Base-by-base conservation (phyloP, 139 green algal species). In the Chlamydomonas incerta region DNA sequence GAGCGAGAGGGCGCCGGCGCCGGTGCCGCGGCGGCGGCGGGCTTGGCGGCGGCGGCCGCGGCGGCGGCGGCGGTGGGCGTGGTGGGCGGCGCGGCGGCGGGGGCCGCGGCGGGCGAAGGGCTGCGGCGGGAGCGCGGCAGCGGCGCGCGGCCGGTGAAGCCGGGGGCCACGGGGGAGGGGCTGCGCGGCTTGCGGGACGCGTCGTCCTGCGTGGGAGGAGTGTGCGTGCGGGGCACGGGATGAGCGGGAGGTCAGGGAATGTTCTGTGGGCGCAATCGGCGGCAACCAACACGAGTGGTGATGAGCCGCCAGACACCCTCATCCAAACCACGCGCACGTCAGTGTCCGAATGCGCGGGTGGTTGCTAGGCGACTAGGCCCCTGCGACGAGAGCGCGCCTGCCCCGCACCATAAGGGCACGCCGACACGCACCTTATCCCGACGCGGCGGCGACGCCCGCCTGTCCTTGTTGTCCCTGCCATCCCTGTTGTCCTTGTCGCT, bases 111-210 rank as follows among this genome's bases (percentile, higher is more conserved):
- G 18, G 77, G 77, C 1, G 77, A 67, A 20, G 77, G 65, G 60
- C 35, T 63, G 77, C 77, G 65, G 29, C 77, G 63, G n/a, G n/a
- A n/a, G 31, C 77, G 77, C 29, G 34, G 34, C 26, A 66, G 77
- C 47, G 77, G 77, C 41, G 77, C 63, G 29, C 75, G 75, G 60
- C 34, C 75, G 8, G 74, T 31, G 50, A 31, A 15, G 74, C 50
- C 58, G 24, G 57, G 9, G 23, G 41, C 6, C 41, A 34, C 31
- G 15, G 74, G 74, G 10, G 74, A 82, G 57, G 74, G 74, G 74
- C 57, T 82, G 55, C 74, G 74, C 8, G 57, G 58, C 74, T 69
- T 37, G 31, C 74, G 75, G 6, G 35, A 3, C 24, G 33, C 14
- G 15, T 83, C 75, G 24, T 83, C 75, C 75, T 83, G 75, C 29